phyloP scores from a whole-genome alignment of 2,329 filamentous ascomycete genomes.

The Gnomoniopsis sp. region DNA sequence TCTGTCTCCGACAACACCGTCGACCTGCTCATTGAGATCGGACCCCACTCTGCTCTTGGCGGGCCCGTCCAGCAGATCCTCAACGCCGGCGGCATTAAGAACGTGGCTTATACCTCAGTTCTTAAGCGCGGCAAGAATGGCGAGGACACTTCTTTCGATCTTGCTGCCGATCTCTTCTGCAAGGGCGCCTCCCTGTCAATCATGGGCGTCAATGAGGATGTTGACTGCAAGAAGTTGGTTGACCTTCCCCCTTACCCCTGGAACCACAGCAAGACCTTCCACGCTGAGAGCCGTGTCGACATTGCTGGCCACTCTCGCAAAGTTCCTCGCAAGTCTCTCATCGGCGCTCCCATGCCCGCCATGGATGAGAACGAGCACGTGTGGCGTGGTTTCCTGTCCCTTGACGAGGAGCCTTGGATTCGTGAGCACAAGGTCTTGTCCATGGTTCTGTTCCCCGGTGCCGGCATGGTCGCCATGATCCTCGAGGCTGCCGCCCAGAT shows the following conservation, averaged over 20 bases:
- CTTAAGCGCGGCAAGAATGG: slow-evolving; percentile 40
- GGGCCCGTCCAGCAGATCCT: slow-evolving; percentile 28
- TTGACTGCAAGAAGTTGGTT: slow-evolving; percentile 21
- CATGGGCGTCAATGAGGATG: slow-evolving; percentile 29
- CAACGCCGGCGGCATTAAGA: slow-evolving; percentile 21
- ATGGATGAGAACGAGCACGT: slow-evolving; percentile 16
- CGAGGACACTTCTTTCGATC: slow-evolving; percentile 11
- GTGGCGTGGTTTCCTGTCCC: slow-evolving; percentile 16
- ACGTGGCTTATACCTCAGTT: slow-evolving; percentile 34
- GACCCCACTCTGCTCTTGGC: slow-evolving; percentile 27
- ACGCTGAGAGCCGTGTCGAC: slow-evolving; percentile 17
- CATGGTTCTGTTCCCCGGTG: slow-evolving; percentile 16
- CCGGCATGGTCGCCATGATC: slow-evolving; percentile 16
- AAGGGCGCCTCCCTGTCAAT: slow-evolving; percentile 6
- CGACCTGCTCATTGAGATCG: slow-evolving; percentile 28
- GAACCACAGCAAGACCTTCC: slow-evolving; percentile 36
- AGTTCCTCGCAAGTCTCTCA: slow-evolving; percentile 11
- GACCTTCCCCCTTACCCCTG: slow-evolving; percentile 44
- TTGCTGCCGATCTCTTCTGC: slow-evolving; percentile 12
- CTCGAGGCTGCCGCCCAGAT: slow-evolving; percentile 13
- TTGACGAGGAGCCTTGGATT: slow-evolving; percentile 16
- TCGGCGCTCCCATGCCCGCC: slow-evolving; percentile 11
- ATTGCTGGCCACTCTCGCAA: slow-evolving; percentile 37
- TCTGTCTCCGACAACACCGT: slow-evolving; percentile 23
- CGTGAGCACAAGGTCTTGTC: slow-evolving; percentile 15